These are phyloP conservation scores for Lentinula sp. DNA, from an alignment of 768 basidiomycete species.

Conservation along the genomic window DNA sequence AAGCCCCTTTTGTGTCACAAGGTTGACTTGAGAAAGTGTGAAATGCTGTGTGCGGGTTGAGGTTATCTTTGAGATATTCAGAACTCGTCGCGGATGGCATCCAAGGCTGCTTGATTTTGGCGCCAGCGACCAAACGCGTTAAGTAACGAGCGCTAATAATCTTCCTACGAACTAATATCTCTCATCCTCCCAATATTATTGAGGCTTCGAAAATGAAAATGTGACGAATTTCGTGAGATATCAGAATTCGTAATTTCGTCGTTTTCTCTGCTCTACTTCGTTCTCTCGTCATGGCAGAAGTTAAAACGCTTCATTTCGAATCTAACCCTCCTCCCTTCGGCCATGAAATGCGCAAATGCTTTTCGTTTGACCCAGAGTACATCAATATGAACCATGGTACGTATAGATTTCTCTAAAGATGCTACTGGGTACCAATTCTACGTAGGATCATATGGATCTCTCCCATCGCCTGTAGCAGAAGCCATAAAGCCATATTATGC, in stretches of 20 bases:
- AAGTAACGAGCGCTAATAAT: neutral
- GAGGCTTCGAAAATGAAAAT: too few species aligned
- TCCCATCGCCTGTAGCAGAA: slow-evolving; percentile 45
- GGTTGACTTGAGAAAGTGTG: neutral
- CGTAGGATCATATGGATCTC: slow-evolving; percentile 53
- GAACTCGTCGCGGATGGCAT: too few species aligned
- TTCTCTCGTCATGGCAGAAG: neutral
- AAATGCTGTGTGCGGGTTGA: too few species aligned
- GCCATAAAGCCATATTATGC: slow-evolving; percentile 34
- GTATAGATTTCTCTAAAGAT: slow-evolving; percentile 5
- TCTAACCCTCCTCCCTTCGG: slow-evolving; percentile 35
- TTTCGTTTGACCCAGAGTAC: slow-evolving; percentile 51
- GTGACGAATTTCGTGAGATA: neutral
- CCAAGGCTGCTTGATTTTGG: neutral
- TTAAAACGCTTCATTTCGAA: neutral
- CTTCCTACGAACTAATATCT: too few species aligned
- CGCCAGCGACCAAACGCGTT: neutral
- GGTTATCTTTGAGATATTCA: too few species aligned
- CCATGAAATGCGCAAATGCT: slow-evolving; percentile 46
- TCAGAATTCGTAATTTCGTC: neutral
- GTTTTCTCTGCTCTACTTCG: neutral
- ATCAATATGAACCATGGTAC: slow-evolving; percentile 62
- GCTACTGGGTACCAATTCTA: neutral
- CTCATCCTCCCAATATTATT: too few species aligned
- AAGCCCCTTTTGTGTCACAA: neutral